phyloP scores from a whole-genome alignment of 1,139 yeast genomes.

The Insectozyma bohioensis region DNA sequence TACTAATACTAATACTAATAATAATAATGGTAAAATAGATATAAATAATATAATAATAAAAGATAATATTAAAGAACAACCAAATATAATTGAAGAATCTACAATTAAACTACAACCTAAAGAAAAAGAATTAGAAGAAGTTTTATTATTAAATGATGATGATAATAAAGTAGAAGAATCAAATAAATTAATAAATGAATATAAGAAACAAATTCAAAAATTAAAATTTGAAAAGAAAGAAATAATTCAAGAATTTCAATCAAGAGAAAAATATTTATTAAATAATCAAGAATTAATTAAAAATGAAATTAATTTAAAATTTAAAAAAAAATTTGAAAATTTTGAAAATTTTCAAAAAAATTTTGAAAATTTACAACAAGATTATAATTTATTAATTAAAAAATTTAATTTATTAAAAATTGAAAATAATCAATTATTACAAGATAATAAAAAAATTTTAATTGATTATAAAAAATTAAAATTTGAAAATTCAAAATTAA shows the following conservation, averaged over 20 bases:
- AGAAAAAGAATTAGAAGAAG: background rate
- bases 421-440: too few relatives aligned
- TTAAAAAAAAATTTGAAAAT: background rate
- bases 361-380: too few relatives aligned
- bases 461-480: background rate
- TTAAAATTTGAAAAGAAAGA: background rate
- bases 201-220: too few relatives aligned
- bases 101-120: background rate
- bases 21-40: too few relatives aligned
- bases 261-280: slow-evolving; percentile 3
- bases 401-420: too few relatives aligned
- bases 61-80: too few relatives aligned
- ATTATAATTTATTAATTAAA: too few relatives aligned
- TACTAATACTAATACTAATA: background rate
- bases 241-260: slow-evolving; percentile 2
- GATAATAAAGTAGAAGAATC: background rate
- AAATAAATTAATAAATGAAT: background rate
- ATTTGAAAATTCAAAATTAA: background rate
- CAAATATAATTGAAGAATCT: too few relatives aligned
- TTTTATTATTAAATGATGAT: too few relatives aligned
- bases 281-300: too few relatives aligned
- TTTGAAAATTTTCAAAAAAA: too few relatives aligned
- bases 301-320: background rate
- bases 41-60: too few relatives aligned
- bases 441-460: background rate